Evolutionary conservation across 148 eudicot species (phyloP).

Genomic region (Tetragonia tetragonoides): DNA sequence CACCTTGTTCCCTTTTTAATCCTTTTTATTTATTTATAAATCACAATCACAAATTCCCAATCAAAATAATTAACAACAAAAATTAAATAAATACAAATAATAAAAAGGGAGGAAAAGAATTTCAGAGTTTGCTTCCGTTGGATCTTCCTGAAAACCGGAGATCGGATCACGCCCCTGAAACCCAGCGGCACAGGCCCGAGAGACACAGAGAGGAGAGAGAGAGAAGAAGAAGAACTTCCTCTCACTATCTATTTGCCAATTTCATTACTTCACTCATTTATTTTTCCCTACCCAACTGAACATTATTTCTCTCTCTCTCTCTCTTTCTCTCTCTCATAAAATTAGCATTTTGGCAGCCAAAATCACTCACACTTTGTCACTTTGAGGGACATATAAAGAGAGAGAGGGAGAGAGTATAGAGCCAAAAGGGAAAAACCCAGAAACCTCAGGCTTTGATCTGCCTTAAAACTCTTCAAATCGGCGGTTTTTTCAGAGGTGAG

Average conservation of each 20-base stretch:
- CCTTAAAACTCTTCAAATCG: neutral
- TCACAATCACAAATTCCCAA: neutral
- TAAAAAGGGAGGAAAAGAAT: neutral
- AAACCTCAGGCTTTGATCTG: slow-evolving; percentile 8
- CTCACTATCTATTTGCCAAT: slow-evolving; percentile 1
- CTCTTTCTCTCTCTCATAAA: neutral
- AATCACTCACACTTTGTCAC: neutral
- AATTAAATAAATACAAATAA: neutral
- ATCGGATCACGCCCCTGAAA: slow-evolving; percentile 27
- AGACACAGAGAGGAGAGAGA: neutral
- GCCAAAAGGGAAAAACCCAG: neutral
- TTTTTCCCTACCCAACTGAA: slow-evolving; percentile 21
- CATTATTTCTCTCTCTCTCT: neutral
- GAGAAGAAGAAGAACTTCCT: neutral
- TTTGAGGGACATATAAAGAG: neutral
- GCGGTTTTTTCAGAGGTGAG: neutral
- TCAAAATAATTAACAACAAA: no score
- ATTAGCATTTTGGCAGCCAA: slow-evolving; percentile 14
- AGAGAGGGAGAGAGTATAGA: no score
- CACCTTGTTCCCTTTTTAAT: neutral
- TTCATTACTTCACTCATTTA: slow-evolving; percentile 12
- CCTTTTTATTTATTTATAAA: neutral
- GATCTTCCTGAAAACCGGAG: slow-evolving; percentile 32
- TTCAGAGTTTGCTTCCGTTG: slow-evolving; percentile 21
- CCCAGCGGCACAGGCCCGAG: neutral